Percentiles rank a stretch among this genome's conserved stretches.
Conservation (phyloP, 163 green algal species). For the Coccomyxa subellipsoidea region DNA sequence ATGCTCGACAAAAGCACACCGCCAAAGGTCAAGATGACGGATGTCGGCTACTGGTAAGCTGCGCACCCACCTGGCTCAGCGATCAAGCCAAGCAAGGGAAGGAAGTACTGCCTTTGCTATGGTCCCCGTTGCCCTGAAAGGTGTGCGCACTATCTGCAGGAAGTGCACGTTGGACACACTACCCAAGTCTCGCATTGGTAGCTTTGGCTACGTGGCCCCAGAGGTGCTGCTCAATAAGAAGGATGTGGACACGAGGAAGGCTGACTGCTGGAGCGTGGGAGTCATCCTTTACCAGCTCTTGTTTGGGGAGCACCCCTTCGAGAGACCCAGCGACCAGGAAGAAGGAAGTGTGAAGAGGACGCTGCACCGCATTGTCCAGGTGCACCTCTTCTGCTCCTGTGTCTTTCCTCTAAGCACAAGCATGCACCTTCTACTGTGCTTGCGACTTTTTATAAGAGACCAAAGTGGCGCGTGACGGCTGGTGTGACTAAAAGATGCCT, state of each 20-base stretch:
- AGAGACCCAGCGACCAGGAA: not conserved
- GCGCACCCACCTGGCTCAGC: not conserved
- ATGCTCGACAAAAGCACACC: not conserved
- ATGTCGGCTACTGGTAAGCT: not conserved
- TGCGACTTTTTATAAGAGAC: too few species aligned
- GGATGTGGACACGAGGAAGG: not conserved
- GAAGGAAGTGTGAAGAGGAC: not conserved
- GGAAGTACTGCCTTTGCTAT: too few species aligned
- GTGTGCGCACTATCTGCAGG: not conserved
- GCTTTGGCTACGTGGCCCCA: not conserved
- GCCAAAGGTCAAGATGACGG: not conserved
- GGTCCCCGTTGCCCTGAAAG: too few species aligned
- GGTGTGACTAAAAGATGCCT: too few species aligned
- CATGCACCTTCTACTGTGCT: too few species aligned
- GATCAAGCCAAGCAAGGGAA: too few species aligned
- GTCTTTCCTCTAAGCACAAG: too few species aligned
- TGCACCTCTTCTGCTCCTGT: not conserved
- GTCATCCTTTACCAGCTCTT: constrained; percentile 6
- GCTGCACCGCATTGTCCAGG: not conserved
- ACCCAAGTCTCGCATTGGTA: not conserved
- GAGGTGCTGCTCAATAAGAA: not conserved
- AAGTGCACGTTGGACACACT: not conserved
- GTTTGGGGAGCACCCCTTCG: not conserved
- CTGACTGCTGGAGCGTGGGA: not conserved
- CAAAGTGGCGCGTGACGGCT: not conserved